Conservation (phyloP, 345 rosid species). For the Eucalyptus grandis region DNA sequence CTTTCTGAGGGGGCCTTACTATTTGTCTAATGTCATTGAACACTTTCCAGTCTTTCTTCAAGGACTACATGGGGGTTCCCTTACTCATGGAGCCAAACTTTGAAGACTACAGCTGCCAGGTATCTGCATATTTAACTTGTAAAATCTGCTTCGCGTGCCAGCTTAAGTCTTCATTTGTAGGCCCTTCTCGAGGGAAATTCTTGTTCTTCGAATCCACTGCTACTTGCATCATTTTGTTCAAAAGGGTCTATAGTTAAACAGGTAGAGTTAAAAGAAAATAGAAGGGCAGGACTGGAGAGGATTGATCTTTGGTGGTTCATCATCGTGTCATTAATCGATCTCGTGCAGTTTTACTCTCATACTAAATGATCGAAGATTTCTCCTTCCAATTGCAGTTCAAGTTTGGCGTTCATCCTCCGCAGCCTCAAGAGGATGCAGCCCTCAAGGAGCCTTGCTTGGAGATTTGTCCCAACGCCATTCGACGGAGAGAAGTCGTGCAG, state of each 20-base stretch:
- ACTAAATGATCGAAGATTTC: not conserved
- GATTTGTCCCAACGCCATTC: slow-evolving; percentile 50
- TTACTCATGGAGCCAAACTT: slow-evolving; percentile 88
- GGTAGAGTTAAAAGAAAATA: not conserved
- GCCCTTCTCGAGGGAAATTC: not conserved
- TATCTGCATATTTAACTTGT: not conserved
- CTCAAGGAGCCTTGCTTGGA: slow-evolving; percentile 73
- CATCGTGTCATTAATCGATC: accelerated
- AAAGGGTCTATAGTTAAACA: not conserved
- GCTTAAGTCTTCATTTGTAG: not conserved
- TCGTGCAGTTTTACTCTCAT: not conserved
- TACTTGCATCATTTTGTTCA: not conserved
- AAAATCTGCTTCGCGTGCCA: not conserved
- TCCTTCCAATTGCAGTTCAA: slow-evolving; percentile 41
- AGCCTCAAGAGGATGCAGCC: slow-evolving; percentile 33
- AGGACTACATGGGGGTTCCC: slow-evolving; percentile 83
- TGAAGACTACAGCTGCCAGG: slow-evolving; percentile 84
- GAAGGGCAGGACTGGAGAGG: not conserved
- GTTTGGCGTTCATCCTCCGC: slow-evolving; percentile 66
- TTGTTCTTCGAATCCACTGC: not conserved
- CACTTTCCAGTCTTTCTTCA: slow-evolving; percentile 51
- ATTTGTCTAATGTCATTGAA: not conserved
- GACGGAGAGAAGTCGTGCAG: slow-evolving; percentile 7
- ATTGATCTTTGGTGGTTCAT: not conserved
- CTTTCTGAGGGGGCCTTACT: not conserved